Conservation (phyloP, 208 protist genomes). For the Trypanosoma platydactyli region DNA sequence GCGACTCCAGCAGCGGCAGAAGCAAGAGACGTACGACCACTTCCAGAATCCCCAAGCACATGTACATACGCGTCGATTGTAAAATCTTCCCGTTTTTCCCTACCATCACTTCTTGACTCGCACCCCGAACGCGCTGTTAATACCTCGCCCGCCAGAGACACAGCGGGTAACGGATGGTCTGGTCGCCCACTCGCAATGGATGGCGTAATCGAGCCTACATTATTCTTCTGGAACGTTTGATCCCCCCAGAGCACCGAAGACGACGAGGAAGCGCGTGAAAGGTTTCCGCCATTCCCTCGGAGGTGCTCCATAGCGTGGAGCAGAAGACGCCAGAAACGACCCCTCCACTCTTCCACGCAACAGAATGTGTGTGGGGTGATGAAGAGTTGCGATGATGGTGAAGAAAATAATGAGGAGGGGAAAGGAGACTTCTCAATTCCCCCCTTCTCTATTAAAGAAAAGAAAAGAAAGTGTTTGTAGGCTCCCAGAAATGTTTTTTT, state of each 20-base stretch:
- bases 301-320: not conserved
- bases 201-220: not conserved
- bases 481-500: no score
- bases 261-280: not conserved
- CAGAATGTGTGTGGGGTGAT: no score
- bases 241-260: not conserved
- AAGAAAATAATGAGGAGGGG: no score
- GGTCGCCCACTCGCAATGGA: conserved; percentile 2
- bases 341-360: not conserved
- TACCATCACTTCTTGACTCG: not conserved
- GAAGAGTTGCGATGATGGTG: no score
- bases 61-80: conserved; percentile 8
- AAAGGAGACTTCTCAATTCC: no score
- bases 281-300: not conserved
- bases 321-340: not conserved
- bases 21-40: conserved; percentile 28
- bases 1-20: conserved; percentile 15
- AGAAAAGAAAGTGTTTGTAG: no score
- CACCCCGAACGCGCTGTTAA: no score
- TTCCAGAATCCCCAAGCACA: conserved; percentile 23
- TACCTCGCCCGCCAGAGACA: not conserved
- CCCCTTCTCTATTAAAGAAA: no score
- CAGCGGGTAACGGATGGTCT: not conserved
- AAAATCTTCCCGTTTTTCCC: not conserved
- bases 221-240: not conserved